A percentile compares a stretch with the other conserved stretches of the same genome.
phyloP scores from a whole-genome alignment of 1,284 basidiomycete species.

The Trametes versicolor region DNA sequence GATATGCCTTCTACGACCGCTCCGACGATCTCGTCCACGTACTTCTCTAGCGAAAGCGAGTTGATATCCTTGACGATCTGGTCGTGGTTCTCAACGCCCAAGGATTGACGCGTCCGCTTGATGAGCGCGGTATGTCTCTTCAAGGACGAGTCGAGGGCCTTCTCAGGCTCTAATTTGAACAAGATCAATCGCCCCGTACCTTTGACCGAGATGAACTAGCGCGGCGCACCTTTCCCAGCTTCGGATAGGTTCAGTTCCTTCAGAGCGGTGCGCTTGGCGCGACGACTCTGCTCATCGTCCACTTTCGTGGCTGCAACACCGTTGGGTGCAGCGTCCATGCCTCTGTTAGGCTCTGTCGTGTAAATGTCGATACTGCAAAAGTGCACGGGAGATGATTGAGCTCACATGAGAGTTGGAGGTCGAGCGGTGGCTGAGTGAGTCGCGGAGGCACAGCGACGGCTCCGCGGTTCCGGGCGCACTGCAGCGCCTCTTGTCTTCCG shows the following conservation, averaged over 20 bases:
- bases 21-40: conserved; percentile 93
- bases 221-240: conserved; percentile 55
- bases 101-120: conserved; percentile 86
- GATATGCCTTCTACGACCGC: conserved; percentile 88
- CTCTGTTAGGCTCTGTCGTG: neutral
- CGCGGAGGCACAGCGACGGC: neutral
- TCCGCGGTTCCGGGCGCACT: neutral
- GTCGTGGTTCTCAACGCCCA: conserved; percentile 83
- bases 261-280: conserved; percentile 63
- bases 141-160: conserved; percentile 86
- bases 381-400: neutral
- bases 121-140: conserved; percentile 95
- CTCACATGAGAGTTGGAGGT: conserved; percentile 3
- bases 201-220: neutral
- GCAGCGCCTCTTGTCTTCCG: neutral
- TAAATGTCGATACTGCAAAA: neutral
- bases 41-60: conserved; percentile 91
- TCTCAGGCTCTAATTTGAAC: conserved; percentile 60
- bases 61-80: conserved; percentile 93
- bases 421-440: conserved; percentile 4
- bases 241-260: conserved; percentile 62
- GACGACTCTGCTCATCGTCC: conserved; percentile 72
- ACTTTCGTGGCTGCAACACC: conserved; percentile 47
- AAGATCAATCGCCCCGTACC: neutral
- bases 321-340: conserved; percentile 37